Base-by-base conservation (phyloP, 345 rosid genomes). In the Balakata baccata region DNA sequence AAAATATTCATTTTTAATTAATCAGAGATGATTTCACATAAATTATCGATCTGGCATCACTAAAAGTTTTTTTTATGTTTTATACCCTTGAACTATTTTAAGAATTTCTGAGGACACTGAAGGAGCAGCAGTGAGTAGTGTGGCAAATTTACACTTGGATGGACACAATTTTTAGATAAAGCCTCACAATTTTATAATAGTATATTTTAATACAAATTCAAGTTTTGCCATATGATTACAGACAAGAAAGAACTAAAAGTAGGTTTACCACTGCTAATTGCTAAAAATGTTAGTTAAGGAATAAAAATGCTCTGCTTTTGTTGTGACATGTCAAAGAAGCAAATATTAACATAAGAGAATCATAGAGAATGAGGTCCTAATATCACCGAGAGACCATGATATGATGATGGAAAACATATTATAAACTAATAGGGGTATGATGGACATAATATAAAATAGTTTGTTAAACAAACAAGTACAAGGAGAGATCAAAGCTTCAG, bases 401-500 rank as follows among this genome's bases (percentile, higher is more conserved):
- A 61, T 10, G 11, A 13, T 5, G 20, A 46, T 45, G 39, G 13
- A 45, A 25, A 18, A 70, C 38, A 37, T 38, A 25, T 37, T 52
- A n/a, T 41, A 56, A 5, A 43, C 47, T 7, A 43, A 58, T 0
- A 41, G 12, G 14, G 64, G 18, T 13, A 50, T 23, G 53, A 50
- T 23, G 53, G 64, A 47, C 37, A 41, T 12, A 11, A 71, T 25
- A 60, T 49, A 52, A 39, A 22, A 18, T 39, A 59, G 45, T 73
- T 63, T 47, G 43, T 66, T 69, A 14, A 51, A 43, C 68, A 53
- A 64, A 63, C 20, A 12, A 74, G 54, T 54, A 25, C 45, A 13
- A 6, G 25, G 13, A 46, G 17, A 67, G 69, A 14, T 29, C 1
- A 37, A 29, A 14, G n/a, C 45, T 43, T 22, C 5, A 20, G 17